Evolutionary conservation across 176 grass and related monocot species (phyloP).

Genomic region (Paspalum vaginatum): DNA sequence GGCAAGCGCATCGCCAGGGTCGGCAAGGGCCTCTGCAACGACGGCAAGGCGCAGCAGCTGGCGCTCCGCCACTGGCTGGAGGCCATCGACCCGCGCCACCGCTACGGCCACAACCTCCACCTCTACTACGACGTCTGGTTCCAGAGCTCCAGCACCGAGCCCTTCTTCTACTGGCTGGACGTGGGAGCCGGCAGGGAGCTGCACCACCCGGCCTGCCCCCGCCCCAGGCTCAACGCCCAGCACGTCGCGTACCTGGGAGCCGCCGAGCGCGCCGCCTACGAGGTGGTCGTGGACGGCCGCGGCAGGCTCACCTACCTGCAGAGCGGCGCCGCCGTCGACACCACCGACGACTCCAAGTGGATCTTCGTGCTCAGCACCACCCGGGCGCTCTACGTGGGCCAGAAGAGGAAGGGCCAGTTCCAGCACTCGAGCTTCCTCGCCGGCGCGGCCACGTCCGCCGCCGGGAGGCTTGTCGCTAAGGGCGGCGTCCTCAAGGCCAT

Average conservation of each 20-base stretch:
- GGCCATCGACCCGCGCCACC: conserved; percentile 79
- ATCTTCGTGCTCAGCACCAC: conserved; percentile 87
- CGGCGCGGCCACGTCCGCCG: conserved; percentile 66
- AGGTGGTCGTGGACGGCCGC: conserved; percentile 59
- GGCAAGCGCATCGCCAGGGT: conserved; percentile 61
- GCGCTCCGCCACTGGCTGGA: conserved; percentile 79
- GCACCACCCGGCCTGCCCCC: conserved; percentile 56
- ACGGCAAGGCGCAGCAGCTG: conserved; percentile 76
- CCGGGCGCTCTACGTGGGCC: conserved; percentile 64
- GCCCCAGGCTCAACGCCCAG: conserved; percentile 59
- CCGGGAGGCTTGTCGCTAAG: conserved; percentile 68
- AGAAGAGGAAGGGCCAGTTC: conserved; percentile 78
- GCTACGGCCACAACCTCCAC: conserved; percentile 83
- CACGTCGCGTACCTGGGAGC: conserved; percentile 67
- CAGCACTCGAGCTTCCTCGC: conserved; percentile 81
- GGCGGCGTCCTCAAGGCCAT: conserved; percentile 68
- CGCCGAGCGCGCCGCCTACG: conserved; percentile 62
- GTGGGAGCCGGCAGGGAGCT: conserved; percentile 66
- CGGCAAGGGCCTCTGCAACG: conserved; percentile 73
- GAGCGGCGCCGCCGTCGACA: conserved; percentile 44
- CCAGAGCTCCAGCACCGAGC: conserved; percentile 63
- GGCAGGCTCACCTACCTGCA: conserved; percentile 64
- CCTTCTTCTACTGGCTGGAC: conserved; percentile 90
- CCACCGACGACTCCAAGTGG: conserved; percentile 72
- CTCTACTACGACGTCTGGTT: conserved; percentile 81